phyloP scores from a whole-genome alignment of 495 filamentous ascomycete species.

The Podospora pseudocomata region DNA sequence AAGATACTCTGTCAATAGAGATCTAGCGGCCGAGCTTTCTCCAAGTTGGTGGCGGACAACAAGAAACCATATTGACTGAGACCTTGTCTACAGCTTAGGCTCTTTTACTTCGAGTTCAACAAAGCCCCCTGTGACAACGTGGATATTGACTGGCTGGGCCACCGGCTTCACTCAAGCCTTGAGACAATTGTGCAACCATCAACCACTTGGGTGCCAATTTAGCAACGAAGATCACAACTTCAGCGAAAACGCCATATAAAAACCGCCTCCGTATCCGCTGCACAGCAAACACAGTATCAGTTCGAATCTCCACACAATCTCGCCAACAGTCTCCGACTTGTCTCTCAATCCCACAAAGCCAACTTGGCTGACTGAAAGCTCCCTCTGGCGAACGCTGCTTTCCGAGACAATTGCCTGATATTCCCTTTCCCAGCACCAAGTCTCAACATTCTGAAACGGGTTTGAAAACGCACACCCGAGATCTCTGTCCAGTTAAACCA shows the following conservation, averaged over 20 bases:
- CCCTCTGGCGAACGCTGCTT: background rate
- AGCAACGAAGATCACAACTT: constrained; percentile 4
- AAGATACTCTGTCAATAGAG: background rate
- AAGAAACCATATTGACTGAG: background rate
- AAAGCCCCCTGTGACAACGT: background rate
- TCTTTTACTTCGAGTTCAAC: background rate
- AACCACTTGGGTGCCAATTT: background rate
- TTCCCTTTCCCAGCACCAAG: background rate
- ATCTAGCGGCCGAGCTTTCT: background rate
- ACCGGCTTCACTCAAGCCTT: background rate
- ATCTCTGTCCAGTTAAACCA: background rate
- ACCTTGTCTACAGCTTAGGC: background rate
- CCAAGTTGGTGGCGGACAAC: background rate
- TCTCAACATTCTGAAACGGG: background rate
- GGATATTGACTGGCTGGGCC: background rate
- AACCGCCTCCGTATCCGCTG: background rate
- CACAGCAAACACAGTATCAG: background rate
- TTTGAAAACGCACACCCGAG: background rate
- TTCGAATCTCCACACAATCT: background rate
- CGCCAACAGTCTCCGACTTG: background rate
- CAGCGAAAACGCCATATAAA: background rate
- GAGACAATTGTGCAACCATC: constrained; percentile 5
- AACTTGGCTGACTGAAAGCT: background rate
- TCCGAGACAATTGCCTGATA: constrained; percentile 4
- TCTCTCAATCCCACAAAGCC: background rate